Base-by-base conservation (phyloP, 106 monocot genomes). In the Narthecium ossifragum region DNA sequence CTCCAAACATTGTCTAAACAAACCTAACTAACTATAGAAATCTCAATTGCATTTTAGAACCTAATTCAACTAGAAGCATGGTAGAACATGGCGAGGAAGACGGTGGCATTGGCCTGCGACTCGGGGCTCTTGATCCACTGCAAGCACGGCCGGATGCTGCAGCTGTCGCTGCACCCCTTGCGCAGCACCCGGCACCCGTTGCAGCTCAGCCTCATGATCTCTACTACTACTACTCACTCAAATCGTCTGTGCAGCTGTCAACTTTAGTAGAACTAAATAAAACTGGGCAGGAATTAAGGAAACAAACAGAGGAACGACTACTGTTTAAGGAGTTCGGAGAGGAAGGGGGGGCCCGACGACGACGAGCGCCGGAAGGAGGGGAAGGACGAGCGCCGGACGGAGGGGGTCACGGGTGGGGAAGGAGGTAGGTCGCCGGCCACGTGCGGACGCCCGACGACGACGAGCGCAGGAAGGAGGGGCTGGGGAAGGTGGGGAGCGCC, bases 111-210 rank as follows among this genome's bases (percentile, higher is more conserved):
- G 5, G 49, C 49, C 21, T 49, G 49, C 2, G 49, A 20, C 21
- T 49, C 49, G 0, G 49, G 23, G 49, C 20, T 49, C 23, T 49
- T 49, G 49, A 49, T 49, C 49, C 49, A 49, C 49, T 49, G 49
- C 3, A 49, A 9, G 21, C 49, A 49, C 0, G 49, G 49, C 49
- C 49, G 18, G 49, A 49, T 49, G 23, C 49, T 49, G 49, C 49
- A 49, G 49, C 23, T 49, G 3, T 49, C 49, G 21, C 23, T 49
- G 49, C 49, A 49, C 49, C 49, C 49, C 21, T 49, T 49, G 49
- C 49, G 49, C 49, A 49, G 49, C 49, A 49, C 49, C 7, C 49
- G 17, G 49, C 49, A 49, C 17, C 49, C 49, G 23, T 49, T 49
- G 23, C 49, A 49, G 49, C 49, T 49, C 49, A 49, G 18, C 49